phyloP scores from a whole-genome alignment of 2,329 filamentous ascomycete genomes.

The Colletotrichum aenigma region DNA sequence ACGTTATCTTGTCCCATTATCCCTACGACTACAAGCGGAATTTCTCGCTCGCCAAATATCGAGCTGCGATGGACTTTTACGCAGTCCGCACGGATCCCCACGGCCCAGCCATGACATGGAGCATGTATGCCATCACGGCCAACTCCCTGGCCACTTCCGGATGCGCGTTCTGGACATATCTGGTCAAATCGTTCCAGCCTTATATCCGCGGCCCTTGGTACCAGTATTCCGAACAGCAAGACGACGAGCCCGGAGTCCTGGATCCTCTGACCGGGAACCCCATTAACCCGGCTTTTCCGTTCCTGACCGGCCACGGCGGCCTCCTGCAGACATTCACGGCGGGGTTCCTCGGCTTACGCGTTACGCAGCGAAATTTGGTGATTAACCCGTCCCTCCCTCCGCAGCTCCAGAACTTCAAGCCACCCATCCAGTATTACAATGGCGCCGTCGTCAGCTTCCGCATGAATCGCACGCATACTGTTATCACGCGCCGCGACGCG shows the following conservation, averaged over 20 bases:
- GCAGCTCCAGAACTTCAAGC: slow-evolving; percentile 58
- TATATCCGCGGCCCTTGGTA: slow-evolving; percentile 72
- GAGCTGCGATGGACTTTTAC: slow-evolving; percentile 27
- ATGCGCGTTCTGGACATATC: slow-evolving; percentile 71
- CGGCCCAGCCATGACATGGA: slow-evolving; percentile 76
- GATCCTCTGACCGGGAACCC: slow-evolving; percentile 45
- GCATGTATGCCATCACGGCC: slow-evolving; percentile 70
- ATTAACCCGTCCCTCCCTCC: slow-evolving; percentile 65
- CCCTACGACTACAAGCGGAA: slow-evolving; percentile 62
- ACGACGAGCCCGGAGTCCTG: slow-evolving; percentile 63
- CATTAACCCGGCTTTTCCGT: slow-evolving; percentile 72
- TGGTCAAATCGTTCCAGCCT: slow-evolving; percentile 64
- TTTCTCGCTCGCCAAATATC: slow-evolving; percentile 29
- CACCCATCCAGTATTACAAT: slow-evolving; percentile 30
- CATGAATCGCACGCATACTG: slow-evolving; percentile 29
- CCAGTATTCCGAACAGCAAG: slow-evolving; percentile 71
- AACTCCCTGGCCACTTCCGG: slow-evolving; percentile 70
- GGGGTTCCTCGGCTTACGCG: slow-evolving; percentile 69
- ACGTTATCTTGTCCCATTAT: slow-evolving; percentile 70
- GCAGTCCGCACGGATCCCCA: slow-evolving; percentile 47
- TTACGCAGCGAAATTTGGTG: slow-evolving; percentile 63
- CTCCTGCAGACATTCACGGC: slow-evolving; percentile 70
- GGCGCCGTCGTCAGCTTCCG: slow-evolving; percentile 28
- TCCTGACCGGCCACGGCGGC: slow-evolving; percentile 74
- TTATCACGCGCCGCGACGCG: slow-evolving; percentile 8